Base-by-base conservation (phyloP, 345 rosid genomes). In the Ceriops zippeliana region DNA sequence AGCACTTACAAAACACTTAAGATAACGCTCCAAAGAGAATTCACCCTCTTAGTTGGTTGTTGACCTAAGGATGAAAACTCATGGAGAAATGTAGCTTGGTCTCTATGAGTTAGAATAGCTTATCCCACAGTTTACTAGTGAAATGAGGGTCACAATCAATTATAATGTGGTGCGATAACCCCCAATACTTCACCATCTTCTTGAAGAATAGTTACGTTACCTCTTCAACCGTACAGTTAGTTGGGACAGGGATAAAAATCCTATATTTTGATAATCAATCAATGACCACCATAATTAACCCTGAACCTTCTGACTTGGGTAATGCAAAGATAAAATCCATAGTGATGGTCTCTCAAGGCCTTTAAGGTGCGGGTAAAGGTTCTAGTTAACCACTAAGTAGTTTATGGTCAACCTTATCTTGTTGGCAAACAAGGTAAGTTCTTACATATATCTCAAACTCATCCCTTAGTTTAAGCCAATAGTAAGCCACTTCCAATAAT, bases 181-280 rank as follows among this genome's bases (percentile, higher is more conserved):
- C 47, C 65, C 47, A 61, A 32, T 61, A 61, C 47, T 61, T 61
- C 11, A 61, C 24, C 19, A 61, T 24, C n/a, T 61, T 28, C 6
- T 5, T 24, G 0, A 65, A 51, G 57, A 65, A 47, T 21, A 65
- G 1, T 3, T 2, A 0, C 1, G 15, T 15, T 1, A 0, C 11
- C 5, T 46, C 21, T 7, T 26, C 10, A 0, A 20, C 35, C 4
- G 3, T 26, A 22, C 4, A 42, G 0, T 65, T 8, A 7, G 20
- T 42, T 3, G 2, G 1, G 20, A 0, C 19, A 1, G 0, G 1
- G 4, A 64, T 46, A 9, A 64, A 47, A 4, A 17, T 21, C 3
- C 11, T 37, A 26, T 64, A 64, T 7, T 64, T 64, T 7, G 31
- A 20, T 4, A 64, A 46, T 3, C 2, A 10, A 49, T 64, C 47